These are phyloP conservation scores for Solanum hybrid DNA, from an alignment of 305 asterid genomes.

Conservation along the genomic window DNA sequence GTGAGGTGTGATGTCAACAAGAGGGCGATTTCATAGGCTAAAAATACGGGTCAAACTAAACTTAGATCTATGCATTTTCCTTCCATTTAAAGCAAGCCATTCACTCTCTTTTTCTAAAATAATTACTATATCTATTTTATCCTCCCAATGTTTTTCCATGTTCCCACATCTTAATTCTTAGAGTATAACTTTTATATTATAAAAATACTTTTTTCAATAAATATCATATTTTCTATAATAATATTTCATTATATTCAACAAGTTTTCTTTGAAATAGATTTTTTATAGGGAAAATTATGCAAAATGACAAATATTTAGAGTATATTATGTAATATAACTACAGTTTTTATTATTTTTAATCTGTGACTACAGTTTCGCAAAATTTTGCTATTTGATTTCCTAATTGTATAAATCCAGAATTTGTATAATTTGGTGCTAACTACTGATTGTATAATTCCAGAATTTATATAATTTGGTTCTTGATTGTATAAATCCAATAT, in stretches of 20 bases:
- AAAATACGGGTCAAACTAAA: slow-evolving; percentile 31
- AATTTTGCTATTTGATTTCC: not conserved
- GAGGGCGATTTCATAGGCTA: slow-evolving; percentile 16
- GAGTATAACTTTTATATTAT: not conserved
- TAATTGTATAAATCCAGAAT: too few species aligned
- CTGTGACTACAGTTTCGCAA: rapidly evolving
- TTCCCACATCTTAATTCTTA: not conserved
- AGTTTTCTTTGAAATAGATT: not conserved
- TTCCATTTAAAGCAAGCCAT: slow-evolving; percentile 24
- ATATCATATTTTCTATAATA: not conserved
- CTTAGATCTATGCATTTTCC: slow-evolving; percentile 7
- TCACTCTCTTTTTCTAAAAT: not conserved
- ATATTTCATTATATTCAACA: not conserved
- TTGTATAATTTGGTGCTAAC: not conserved
- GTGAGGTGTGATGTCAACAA: not conserved
- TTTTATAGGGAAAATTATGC: not conserved
- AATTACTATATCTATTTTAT: not conserved
- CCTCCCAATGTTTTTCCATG: slow-evolving; percentile 11
- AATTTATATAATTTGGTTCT: not conserved
- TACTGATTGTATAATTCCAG: too few species aligned
- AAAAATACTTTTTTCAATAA: not conserved
- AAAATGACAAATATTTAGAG: too few species aligned
- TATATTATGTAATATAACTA: too few species aligned
- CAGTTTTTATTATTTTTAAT: too few species aligned
- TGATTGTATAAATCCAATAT: not conserved